Percentiles rank a stretch among this genome's conserved stretches.
These are phyloP conservation scores for Debaryomyces tyrocola DNA, from an alignment of 805 yeast genomes.

Conservation along the genomic window DNA sequence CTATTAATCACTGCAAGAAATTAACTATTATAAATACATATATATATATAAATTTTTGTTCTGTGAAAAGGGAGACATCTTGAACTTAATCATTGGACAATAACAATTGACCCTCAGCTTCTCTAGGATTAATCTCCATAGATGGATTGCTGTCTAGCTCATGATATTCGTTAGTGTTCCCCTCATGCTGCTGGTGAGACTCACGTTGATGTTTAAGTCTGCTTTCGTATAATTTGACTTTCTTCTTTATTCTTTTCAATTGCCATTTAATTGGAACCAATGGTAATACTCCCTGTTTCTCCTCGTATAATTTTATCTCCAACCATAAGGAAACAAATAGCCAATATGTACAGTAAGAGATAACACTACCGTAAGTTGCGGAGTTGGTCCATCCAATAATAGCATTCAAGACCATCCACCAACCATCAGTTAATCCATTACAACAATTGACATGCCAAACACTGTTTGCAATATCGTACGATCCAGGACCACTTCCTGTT, in stretches of 20 bases:
- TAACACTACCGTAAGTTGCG: slow-evolving; percentile 86
- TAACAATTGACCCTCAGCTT: slow-evolving; percentile 10
- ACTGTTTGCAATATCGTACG: slow-evolving; percentile 74
- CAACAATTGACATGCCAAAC: slow-evolving; percentile 97
- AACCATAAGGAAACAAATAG: slow-evolving; percentile 45
- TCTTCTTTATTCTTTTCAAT: slow-evolving; percentile 49
- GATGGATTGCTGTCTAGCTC: slow-evolving; percentile 2
- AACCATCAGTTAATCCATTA: slow-evolving; percentile 88
- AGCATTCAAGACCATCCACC: slow-evolving; percentile 90
- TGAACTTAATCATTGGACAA: not conserved
- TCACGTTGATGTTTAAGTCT: slow-evolving; percentile 10
- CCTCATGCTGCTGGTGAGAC: not conserved
- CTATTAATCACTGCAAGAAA: no score
- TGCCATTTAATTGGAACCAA: slow-evolving; percentile 63
- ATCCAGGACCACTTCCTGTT: slow-evolving; percentile 91
- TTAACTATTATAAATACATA: not conserved
- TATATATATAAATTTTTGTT: not conserved
- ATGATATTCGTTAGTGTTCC: not conserved
- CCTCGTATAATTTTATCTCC: slow-evolving; percentile 46
- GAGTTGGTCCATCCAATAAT: slow-evolving; percentile 92
- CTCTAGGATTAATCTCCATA: slow-evolving; percentile 4
- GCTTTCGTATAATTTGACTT: slow-evolving; percentile 21
- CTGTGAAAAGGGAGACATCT: not conserved
- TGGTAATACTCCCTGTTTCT: slow-evolving; percentile 59
- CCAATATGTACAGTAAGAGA: slow-evolving; percentile 77